Evolutionary conservation across 2,329 filamentous ascomycete species (phyloP).

Genomic region (Cladophialophora chaetospira): DNA sequence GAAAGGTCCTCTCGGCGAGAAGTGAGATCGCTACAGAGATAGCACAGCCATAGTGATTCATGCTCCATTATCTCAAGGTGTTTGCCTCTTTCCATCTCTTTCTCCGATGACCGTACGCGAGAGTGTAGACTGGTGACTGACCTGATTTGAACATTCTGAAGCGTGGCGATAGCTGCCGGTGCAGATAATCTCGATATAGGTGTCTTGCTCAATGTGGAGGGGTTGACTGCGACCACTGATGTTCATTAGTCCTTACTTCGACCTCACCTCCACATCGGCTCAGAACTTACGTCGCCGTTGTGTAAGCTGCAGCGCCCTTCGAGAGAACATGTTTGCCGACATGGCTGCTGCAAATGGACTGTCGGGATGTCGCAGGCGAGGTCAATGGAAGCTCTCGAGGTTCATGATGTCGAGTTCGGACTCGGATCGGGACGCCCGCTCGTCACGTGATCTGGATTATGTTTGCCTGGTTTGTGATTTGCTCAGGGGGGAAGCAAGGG

Average conservation of each 20-base stretch:
- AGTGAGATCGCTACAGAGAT: neutral
- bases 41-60: no score
- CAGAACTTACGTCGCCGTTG: conserved; percentile 50
- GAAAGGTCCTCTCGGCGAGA: neutral
- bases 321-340: conserved; percentile 47
- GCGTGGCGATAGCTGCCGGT: conserved; percentile 47
- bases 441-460: neutral
- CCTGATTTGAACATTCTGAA: conserved; percentile 49
- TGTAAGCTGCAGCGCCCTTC: conserved; percentile 51
- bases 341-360: conserved; percentile 14
- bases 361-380: neutral
- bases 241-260: neutral
- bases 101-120: no score
- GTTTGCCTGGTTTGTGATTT: conserved; percentile 2
- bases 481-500: no score
- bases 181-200: conserved; percentile 47
- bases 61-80: neutral
- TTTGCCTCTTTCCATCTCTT: neutral
- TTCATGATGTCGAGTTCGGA: conserved; percentile 7
- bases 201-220: conserved; percentile 43
- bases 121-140: no score
- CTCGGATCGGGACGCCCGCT: conserved; percentile 4
- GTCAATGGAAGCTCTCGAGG: neutral
- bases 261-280: neutral
- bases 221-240: conserved; percentile 49